Percentiles rank a stretch among this genome's conserved stretches.
phyloP scores from a whole-genome alignment of 441 rosid genomes.

The Arabidopsis hybrid region DNA sequence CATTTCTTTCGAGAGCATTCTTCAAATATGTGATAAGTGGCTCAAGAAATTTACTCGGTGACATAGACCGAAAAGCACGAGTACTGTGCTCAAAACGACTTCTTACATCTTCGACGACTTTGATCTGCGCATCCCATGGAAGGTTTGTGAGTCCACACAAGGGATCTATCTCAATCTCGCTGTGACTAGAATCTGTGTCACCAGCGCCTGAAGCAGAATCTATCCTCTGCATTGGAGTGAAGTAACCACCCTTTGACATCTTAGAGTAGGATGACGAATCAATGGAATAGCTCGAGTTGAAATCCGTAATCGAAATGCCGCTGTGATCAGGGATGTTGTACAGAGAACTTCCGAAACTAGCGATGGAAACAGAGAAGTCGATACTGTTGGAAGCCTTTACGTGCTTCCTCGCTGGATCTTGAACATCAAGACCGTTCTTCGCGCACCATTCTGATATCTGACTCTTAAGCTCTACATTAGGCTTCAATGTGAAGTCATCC shows the following conservation, averaged over 20 bases:
- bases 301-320: conserved; percentile 62
- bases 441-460: conserved; percentile 75
- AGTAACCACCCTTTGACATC: conserved; percentile 47
- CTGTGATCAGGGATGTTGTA: conserved; percentile 71
- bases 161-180: conserved; percentile 48
- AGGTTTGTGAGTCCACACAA: conserved; percentile 56
- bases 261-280: conserved; percentile 42
- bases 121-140: conserved; percentile 65
- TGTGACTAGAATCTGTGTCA: conserved; percentile 39
- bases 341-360: conserved; percentile 67
- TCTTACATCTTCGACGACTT: conserved; percentile 59
- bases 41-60: conserved; percentile 58
- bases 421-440: conserved; percentile 54
- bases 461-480: conserved; percentile 62
- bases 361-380: conserved; percentile 65
- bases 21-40: conserved; percentile 60
- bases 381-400: conserved; percentile 34
- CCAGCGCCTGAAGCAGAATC: conserved; percentile 42
- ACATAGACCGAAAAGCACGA: conserved; percentile 49
- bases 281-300: conserved; percentile 54
- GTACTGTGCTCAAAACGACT: conserved; percentile 47
- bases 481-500: conserved; percentile 50
- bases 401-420: conserved; percentile 52
- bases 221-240: conserved; percentile 40
- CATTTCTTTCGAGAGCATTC: conserved; percentile 54